Conservation (phyloP, 176 grass and related monocot genomes). For the Eragrostis curvula region DNA sequence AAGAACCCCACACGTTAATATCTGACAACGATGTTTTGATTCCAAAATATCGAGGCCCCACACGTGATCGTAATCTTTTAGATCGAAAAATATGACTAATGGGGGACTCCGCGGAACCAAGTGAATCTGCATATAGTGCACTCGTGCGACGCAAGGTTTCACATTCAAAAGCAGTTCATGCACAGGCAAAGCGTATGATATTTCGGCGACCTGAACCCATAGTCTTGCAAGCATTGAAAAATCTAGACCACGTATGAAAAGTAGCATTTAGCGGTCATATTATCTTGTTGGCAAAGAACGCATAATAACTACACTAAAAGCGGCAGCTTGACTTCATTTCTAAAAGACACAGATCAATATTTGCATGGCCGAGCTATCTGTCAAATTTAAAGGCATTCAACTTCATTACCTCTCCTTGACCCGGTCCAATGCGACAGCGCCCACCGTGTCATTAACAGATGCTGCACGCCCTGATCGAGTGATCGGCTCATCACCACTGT, state of each 20-base stretch:
- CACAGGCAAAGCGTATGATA: neutral
- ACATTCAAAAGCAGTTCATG: neutral
- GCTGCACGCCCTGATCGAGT: neutral
- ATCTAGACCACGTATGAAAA: neutral
- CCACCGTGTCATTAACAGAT: neutral
- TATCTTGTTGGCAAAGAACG: neutral
- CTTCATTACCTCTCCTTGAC: neutral
- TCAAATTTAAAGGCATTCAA: neutral
- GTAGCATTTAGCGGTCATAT: neutral
- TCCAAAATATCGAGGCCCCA: neutral
- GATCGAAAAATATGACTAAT: neutral
- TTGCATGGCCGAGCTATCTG: neutral
- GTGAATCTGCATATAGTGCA: neutral
- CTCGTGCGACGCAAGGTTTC: neutral
- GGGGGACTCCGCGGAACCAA: neutral
- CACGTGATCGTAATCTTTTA: neutral
- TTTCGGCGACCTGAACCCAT: neutral
- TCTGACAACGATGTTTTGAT: constrained; percentile 4
- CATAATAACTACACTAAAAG: neutral
- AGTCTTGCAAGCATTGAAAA: neutral
- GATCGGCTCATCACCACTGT: too few relatives aligned
- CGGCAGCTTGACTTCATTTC: neutral
- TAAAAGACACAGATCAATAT: neutral
- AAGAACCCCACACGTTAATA: constrained; percentile 36
- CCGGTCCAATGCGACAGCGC: neutral